Percentiles rank a stretch among this genome's conserved stretches.
Conservation (phyloP, 1,284 basidiomycete genomes). For the Rhodotorula sp. region DNA sequence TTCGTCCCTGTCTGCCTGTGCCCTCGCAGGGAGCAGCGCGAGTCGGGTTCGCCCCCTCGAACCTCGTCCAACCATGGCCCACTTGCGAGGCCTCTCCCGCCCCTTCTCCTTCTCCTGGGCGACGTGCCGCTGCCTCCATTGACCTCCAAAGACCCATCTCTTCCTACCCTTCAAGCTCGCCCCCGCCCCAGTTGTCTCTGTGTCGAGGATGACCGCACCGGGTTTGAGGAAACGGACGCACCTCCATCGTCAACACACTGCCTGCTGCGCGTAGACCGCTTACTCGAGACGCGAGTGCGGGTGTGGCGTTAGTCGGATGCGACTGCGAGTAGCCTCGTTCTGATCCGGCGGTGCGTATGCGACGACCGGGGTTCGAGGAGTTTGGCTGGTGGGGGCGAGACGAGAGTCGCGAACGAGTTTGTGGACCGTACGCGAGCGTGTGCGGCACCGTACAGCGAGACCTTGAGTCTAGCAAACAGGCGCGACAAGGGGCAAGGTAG, state of each 20-base stretch:
- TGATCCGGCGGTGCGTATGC: too few relatives aligned
- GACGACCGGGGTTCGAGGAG: neutral
- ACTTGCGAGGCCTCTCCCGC: neutral
- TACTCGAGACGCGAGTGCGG: neutral
- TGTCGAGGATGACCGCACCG: conserved; percentile 2
- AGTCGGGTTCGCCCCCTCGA: neutral
- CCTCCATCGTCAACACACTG: conserved; percentile 1
- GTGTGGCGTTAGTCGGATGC: neutral
- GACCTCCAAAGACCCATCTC: neutral
- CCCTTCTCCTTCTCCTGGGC: too few relatives aligned
- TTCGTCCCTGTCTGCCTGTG: neutral
- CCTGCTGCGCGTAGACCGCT: neutral
- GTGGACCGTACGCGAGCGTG: neutral
- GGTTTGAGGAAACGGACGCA: neutral
- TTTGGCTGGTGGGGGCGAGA: neutral
- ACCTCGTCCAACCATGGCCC: neutral
- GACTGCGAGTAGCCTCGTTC: neutral
- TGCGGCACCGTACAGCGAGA: neutral
- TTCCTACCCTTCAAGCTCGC: too few relatives aligned
- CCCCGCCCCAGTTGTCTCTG: too few relatives aligned
- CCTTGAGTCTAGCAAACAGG: conserved; percentile 7
- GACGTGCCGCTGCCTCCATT: too few relatives aligned
- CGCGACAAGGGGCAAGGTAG: neutral
- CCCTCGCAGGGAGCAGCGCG: neutral
- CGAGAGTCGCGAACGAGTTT: too few relatives aligned